Percentiles rank a stretch among this genome's conserved stretches.
Conservation (phyloP, 352 stramenopile species). For the Phytophthora sp. region DNA sequence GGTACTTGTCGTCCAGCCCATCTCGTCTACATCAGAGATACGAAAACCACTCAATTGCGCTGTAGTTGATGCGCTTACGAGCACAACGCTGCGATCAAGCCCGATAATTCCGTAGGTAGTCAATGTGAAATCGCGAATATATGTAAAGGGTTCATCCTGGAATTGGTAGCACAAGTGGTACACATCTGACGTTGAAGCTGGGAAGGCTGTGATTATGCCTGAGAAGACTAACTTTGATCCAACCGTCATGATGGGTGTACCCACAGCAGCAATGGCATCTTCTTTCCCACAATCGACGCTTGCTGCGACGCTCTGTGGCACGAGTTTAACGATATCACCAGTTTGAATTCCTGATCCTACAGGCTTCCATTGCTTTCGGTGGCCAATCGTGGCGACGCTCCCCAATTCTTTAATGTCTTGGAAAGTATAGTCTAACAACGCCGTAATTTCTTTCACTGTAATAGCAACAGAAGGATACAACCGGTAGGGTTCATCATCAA, state of each 20-base stretch:
- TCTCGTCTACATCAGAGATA: slow-evolving; percentile 48
- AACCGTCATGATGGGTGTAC: slow-evolving; percentile 48
- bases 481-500: slow-evolving; percentile 56
- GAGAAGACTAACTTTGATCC: slow-evolving; percentile 35
- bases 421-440: slow-evolving; percentile 47
- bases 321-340: slow-evolving; percentile 63
- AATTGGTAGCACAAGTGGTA: slow-evolving; percentile 83
- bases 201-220: slow-evolving; percentile 45
- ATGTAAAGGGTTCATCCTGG: slow-evolving; percentile 66
- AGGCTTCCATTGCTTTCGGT: slow-evolving; percentile 53
- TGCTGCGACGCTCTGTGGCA: slow-evolving; percentile 45
- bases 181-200: slow-evolving; percentile 40
- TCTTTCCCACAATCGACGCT: slow-evolving; percentile 55
- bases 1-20: slow-evolving; percentile 56
- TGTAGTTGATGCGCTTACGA: slow-evolving; percentile 49
- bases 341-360: slow-evolving; percentile 51
- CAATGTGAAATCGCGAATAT: slow-evolving; percentile 47
- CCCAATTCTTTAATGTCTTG: slow-evolving; percentile 33
- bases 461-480: slow-evolving; percentile 50
- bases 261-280: slow-evolving; percentile 42
- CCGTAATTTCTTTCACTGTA: slow-evolving; percentile 58
- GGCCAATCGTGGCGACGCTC: slow-evolving; percentile 48
- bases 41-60: slow-evolving; percentile 59
- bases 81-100: slow-evolving; percentile 52
- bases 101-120: slow-evolving; percentile 49